Percentiles rank a stretch among this genome's conserved stretches.
These are phyloP conservation scores for Linaria vulgaris DNA, from an alignment of 257 asterid genomes.

Conservation along the genomic window DNA sequence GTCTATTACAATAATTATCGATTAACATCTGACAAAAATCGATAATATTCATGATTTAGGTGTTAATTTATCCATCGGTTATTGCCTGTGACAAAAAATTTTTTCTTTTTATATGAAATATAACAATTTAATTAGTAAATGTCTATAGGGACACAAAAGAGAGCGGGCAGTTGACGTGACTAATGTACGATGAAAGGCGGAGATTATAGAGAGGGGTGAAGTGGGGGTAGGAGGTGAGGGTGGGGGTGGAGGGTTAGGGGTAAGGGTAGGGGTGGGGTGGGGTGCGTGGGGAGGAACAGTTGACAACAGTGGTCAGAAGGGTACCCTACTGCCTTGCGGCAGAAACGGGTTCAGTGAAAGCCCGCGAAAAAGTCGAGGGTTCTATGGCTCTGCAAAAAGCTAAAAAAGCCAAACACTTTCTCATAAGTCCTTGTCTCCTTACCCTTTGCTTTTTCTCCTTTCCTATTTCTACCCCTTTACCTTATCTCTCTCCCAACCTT, in stretches of 20 bases:
- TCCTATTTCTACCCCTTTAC: constrained; percentile 23
- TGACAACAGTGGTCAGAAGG: constrained; percentile 3
- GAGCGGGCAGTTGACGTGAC: constrained; percentile 48
- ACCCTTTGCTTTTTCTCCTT: constrained; percentile 28
- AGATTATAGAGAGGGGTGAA: too few relatives aligned
- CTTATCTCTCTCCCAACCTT: background rate
- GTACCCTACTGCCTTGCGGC: constrained; percentile 18
- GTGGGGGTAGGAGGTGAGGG: background rate
- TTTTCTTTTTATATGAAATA: too few relatives aligned
- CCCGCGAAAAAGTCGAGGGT: constrained; percentile 96
- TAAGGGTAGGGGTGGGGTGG: background rate
- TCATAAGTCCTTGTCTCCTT: constrained; percentile 41
- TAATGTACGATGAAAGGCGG: constrained; percentile 36
- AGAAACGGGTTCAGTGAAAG: constrained; percentile 41
- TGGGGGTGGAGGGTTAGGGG: background rate
- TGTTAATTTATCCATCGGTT: too few relatives aligned
- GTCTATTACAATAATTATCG: too few relatives aligned
- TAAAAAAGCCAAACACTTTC: constrained; percentile 47
- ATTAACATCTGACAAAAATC: too few relatives aligned
- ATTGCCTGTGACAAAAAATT: too few relatives aligned
- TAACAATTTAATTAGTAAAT: too few relatives aligned
- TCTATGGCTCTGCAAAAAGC: constrained; percentile 40
- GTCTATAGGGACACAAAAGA: background rate
- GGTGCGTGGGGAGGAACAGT: constrained; percentile 1
- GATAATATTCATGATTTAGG: too few relatives aligned